Evolutionary conservation across 495 filamentous ascomycete species (phyloP), one percentile per base, ranked within the genome.

Genomic region (Tuber microsphaerosporum): DNA sequence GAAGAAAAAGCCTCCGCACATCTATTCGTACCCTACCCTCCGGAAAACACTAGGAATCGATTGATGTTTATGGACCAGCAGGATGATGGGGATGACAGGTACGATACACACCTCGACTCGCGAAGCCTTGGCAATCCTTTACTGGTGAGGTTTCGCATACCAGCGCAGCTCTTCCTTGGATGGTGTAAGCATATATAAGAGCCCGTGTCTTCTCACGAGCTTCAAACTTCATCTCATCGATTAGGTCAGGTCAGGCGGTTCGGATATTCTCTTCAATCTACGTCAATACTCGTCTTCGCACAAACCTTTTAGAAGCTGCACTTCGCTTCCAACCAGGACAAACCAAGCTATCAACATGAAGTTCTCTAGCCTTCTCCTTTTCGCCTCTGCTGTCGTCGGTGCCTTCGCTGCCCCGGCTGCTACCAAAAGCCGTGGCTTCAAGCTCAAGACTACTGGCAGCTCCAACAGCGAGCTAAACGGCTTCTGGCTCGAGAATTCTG

Each of bases 261-360:
- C 48, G 22, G 7, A 4, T 22, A n/a, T 26, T 26, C 48, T 56
- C 9, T 26, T 26, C 48, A 26, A 56, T 26, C 22, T 22, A 14
- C 48, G 26, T 56, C 48, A 14, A 10, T 56, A 22, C 9, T 14
- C n/a, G 48, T 17, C 45, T 56, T 48, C 22, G 22, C 48, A 12
- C 48, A 26, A 42, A 51, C 22, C n/a, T 34, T 26, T 6, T 3
- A 71, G 19, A 17, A 46, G 2, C n/a, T 37, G 9, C 41, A 70
- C 68, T n/a, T n/a, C 12, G 34, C 37, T 17, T 26, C 37, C 65
- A 45, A 74, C 65, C 16, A 4, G 34, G 19, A 74, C 26, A 39
- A 46, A 71, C 44, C 22, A 22, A 26, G n/a, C 48, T 10, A 56
- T 22, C 48, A 48, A 22, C 45, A 75, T 75, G 74, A 75, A 75